Conservation (phyloP, 2,329 filamentous ascomycete species). For the Beauveria sp. region DNA sequence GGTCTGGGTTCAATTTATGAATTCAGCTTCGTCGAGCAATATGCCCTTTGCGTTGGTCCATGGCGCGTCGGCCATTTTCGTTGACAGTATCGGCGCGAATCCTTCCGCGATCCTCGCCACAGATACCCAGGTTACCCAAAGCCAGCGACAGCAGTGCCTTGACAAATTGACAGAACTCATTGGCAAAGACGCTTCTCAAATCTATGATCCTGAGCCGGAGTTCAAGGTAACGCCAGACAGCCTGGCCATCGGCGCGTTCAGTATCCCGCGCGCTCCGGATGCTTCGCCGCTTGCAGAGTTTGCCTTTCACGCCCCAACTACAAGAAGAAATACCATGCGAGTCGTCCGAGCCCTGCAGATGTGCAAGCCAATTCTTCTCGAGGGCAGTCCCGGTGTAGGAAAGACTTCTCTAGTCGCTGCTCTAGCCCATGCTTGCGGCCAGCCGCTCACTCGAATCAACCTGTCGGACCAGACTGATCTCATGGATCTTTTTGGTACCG, state of each 20-base stretch:
- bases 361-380: constrained; percentile 82
- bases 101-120: constrained; percentile 79
- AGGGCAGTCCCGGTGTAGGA: constrained; percentile 95
- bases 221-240: constrained; percentile 43
- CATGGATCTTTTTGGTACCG: constrained; percentile 94
- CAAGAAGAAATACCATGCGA: constrained; percentile 81
- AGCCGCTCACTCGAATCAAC: constrained; percentile 86
- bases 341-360: constrained; percentile 84
- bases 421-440: constrained; percentile 70
- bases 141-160: constrained; percentile 68
- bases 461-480: constrained; percentile 96
- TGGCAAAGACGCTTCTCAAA: constrained; percentile 48
- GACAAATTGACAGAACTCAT: constrained; percentile 63
- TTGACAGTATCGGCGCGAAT: constrained; percentile 92
- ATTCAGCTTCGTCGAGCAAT: constrained; percentile 48
- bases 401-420: constrained; percentile 92
- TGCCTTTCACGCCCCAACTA: constrained; percentile 83
- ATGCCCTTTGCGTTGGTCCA: constrained; percentile 53
- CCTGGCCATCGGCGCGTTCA: constrained; percentile 69
- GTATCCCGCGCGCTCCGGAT: constrained; percentile 45
- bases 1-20: constrained; percentile 90
- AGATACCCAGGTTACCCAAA: constrained; percentile 58
- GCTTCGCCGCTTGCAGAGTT: constrained; percentile 27
- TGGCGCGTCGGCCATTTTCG: constrained; percentile 89
- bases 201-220: constrained; percentile 58